Base-by-base conservation (phyloP, 2,329 filamentous ascomycete genomes). In the Curvularia eragrostidis region DNA sequence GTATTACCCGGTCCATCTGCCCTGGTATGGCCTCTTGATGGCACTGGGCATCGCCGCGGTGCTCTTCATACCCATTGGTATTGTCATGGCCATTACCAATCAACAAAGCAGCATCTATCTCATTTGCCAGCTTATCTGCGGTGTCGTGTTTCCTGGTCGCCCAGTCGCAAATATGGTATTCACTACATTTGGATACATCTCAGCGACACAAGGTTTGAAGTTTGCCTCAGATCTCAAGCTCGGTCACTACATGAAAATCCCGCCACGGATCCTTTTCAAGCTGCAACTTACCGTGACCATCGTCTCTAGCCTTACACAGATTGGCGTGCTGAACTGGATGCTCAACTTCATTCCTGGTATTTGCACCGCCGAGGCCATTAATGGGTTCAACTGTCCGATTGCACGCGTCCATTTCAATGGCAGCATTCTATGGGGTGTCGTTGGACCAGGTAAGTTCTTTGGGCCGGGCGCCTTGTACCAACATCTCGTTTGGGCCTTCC, bases 121-220 rank as follows among this genome's bases (percentile, higher is more conserved):
- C 34, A 91, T 95, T 67, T 94, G 91, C 74, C 91, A 95, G 76
- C 84, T 96, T 56, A 88, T 95, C 63, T 94, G 91, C 62, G 92
- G 92, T 52, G 87, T 85, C 49, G 82, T 92, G 15, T 96, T 96
- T 73, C 91, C 91, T 0, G 92, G 92, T 26, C 88, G 90, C 1
- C 92, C 92, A 1, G 91, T 96, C 10, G 92, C 91, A 49, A 95
- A 96, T 76, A 96, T 96, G 92, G 91, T 96, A 34, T 96, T 96
- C 69, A 91, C 94, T 47, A 95, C 91, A 0, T 96, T 95, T 73
- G 91, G 91, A 61, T 96, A 95, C 58, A 95, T 95, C 71, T 93
- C 90, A 4, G 93, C 90, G 0, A 90, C 91, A 0, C 92, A 96
- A 78, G 92, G 92, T 26, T 89, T 96, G 75, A 95, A 96, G 72